Evolutionary conservation across 2,329 filamentous ascomycete species (phyloP).

Genomic region (Plectosphaerella plurivora): DNA sequence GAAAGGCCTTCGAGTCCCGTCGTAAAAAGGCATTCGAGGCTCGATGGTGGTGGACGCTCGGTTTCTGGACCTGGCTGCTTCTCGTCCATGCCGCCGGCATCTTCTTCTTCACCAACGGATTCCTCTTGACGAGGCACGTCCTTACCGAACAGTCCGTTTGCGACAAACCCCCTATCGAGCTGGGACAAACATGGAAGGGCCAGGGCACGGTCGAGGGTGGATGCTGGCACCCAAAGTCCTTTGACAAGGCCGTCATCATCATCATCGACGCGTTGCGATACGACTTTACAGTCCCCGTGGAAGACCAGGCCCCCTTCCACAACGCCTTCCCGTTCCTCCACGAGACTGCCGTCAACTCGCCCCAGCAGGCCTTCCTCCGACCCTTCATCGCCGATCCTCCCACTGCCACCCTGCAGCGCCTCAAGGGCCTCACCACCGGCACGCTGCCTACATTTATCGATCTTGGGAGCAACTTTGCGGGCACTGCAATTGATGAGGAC

Average conservation of each 20-base stretch:
- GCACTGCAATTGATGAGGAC: conserved; percentile 93
- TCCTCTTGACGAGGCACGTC: conserved; percentile 82
- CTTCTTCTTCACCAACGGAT: conserved; percentile 90
- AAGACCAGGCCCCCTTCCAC: conserved; percentile 61
- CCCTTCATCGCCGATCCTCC: conserved; percentile 98
- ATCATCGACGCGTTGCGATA: conserved; percentile 93
- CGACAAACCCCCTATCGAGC: conserved; percentile 59
- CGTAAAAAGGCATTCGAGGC: conserved; percentile 46
- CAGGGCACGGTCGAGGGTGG: conserved; percentile 52
- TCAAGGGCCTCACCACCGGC: conserved; percentile 93
- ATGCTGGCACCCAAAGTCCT: conserved; percentile 95
- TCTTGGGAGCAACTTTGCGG: conserved; percentile 90
- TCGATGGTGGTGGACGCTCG: conserved; percentile 54
- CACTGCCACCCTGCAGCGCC: conserved; percentile 83
- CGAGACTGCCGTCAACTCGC: conserved; percentile 70
- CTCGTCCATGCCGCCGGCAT: conserved; percentile 76
- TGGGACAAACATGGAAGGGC: conserved; percentile 29
- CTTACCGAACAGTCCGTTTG: conserved; percentile 74
- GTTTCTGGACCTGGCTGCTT: conserved; percentile 67
- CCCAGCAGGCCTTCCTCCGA: conserved; percentile 79
- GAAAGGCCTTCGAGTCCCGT: conserved; percentile 40
- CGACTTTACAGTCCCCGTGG: conserved; percentile 87
- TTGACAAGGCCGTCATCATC: conserved; percentile 85
- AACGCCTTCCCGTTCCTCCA: conserved; percentile 84
- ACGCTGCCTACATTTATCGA: conserved; percentile 94